These are phyloP conservation scores for Pugionium dolabratum DNA, from an alignment of 345 rosid species.

Conservation along the genomic window DNA sequence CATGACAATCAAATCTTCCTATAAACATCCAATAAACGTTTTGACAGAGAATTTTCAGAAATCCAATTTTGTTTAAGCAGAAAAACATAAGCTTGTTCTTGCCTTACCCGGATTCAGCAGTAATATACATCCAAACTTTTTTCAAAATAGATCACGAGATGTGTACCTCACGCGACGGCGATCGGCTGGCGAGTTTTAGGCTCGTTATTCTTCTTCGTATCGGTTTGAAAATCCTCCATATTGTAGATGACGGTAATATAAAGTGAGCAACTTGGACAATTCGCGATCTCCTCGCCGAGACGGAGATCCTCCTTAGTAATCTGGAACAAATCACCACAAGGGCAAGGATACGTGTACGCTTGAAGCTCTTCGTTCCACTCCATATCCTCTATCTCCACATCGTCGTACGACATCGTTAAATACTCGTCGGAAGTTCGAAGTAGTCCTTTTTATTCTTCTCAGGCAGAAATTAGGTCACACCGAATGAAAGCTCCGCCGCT, in stretches of 20 bases:
- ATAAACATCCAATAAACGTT: background rate
- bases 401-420: constrained; percentile 85
- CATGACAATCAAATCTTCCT: constrained; percentile 7
- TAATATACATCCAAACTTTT: background rate
- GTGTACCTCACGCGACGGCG: constrained; percentile 57
- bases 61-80: too few relatives aligned
- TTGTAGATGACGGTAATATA: constrained; percentile 87
- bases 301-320: constrained; percentile 83
- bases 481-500: constrained; percentile 14
- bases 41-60: background rate
- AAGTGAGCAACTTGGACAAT: constrained; percentile 93
- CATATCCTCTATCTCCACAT: constrained; percentile 97
- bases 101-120: background rate
- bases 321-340: constrained; percentile 93
- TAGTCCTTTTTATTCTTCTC: background rate
- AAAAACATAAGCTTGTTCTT: too few relatives aligned
- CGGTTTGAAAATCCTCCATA: constrained; percentile 67
- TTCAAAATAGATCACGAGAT: background rate
- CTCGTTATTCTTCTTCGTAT: constrained; percentile 45
- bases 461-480: constrained; percentile 31
- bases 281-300: constrained; percentile 82
- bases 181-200: constrained; percentile 50
- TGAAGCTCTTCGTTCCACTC: constrained; percentile 84
- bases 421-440: background rate
- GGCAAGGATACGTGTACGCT: constrained; percentile 86